Conservation (phyloP, 139 green algal species). For the Coelastrella sp. region DNA sequence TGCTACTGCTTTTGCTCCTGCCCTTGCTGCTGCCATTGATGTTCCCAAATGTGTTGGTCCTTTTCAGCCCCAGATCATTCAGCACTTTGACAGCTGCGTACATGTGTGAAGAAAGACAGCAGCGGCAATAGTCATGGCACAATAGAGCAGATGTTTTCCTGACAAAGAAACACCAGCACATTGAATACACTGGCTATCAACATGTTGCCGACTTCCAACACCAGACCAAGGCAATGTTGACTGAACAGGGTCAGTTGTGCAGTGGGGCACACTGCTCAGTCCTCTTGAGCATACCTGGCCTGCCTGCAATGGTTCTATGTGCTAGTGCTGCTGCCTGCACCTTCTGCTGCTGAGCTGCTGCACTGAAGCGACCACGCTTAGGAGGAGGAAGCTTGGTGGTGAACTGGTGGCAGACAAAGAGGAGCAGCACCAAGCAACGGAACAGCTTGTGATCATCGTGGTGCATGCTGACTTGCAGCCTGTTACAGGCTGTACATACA, state of each 20-base stretch:
- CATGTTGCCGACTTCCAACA: too few species aligned
- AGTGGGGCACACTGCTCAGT: background rate
- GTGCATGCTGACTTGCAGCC: too few species aligned
- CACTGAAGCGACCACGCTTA: background rate
- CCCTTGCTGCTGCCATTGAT: background rate
- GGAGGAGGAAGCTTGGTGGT: conserved; percentile 21
- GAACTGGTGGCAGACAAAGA: background rate
- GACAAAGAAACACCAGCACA: background rate
- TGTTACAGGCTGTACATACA: too few species aligned
- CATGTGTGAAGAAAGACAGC: background rate
- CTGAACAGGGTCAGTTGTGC: too few species aligned
- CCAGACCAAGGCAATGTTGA: too few species aligned
- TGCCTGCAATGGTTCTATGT: conserved; percentile 4
- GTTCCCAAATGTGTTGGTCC: background rate
- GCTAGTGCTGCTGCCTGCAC: background rate
- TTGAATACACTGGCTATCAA: background rate
- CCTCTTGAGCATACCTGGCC: background rate
- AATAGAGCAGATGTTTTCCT: background rate
- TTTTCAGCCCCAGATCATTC: background rate
- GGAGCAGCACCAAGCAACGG: background rate
- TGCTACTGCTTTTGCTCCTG: background rate
- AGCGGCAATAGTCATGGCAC: background rate
- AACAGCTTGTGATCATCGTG: too few species aligned
- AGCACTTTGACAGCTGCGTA: conserved; percentile 23
- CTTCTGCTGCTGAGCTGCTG: background rate